A percentile compares a stretch with the other conserved stretches of the same genome.
Evolutionary conservation across 148 eudicot genomes (phyloP).

Genomic region (Vaccinium myrtillus): DNA sequence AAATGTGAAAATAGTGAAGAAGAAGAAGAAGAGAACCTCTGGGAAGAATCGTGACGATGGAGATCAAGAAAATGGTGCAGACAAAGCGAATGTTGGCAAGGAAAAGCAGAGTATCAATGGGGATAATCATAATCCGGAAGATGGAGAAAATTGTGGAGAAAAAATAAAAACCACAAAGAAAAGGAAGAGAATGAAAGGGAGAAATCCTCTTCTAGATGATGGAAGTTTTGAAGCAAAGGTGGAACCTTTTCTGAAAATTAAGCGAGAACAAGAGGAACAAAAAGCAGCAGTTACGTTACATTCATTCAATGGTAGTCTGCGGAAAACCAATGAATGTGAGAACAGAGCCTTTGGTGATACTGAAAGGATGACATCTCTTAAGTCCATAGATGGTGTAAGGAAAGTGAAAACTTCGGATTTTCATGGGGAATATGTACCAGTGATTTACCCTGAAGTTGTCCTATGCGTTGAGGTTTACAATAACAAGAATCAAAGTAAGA

Average conservation of each 20-base stretch:
- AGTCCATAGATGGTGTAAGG: slow-evolving; percentile 33
- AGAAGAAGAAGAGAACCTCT: neutral
- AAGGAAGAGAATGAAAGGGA: neutral
- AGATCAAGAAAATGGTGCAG: neutral
- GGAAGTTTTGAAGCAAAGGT: slow-evolving; percentile 36
- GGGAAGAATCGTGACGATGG: neutral
- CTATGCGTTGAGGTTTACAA: slow-evolving; percentile 78
- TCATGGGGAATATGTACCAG: slow-evolving; percentile 36
- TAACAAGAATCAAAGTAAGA: slow-evolving; percentile 29
- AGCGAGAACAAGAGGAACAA: slow-evolving; percentile 77
- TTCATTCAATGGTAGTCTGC: slow-evolving; percentile 45
- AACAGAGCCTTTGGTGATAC: slow-evolving; percentile 9
- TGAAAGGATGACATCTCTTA: slow-evolving; percentile 51
- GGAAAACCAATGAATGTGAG: slow-evolving; percentile 10
- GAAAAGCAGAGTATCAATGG: neutral
- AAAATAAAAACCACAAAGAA: neutral
- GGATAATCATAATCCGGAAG: slow-evolving; percentile 18
- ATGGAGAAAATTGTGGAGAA: neutral
- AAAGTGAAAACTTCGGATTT: slow-evolving; percentile 38
- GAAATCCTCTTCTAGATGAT: slow-evolving; percentile 30
- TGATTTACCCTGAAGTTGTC: slow-evolving; percentile 60
- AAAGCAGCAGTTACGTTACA: slow-evolving; percentile 70
- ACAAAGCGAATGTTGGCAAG: neutral
- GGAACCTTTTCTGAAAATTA: slow-evolving; percentile 61
- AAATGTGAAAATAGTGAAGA: neutral